These are phyloP conservation scores for Chalaropsis ovoidea DNA, from an alignment of 2,329 filamentous ascomycete species.

Conservation along the genomic window DNA sequence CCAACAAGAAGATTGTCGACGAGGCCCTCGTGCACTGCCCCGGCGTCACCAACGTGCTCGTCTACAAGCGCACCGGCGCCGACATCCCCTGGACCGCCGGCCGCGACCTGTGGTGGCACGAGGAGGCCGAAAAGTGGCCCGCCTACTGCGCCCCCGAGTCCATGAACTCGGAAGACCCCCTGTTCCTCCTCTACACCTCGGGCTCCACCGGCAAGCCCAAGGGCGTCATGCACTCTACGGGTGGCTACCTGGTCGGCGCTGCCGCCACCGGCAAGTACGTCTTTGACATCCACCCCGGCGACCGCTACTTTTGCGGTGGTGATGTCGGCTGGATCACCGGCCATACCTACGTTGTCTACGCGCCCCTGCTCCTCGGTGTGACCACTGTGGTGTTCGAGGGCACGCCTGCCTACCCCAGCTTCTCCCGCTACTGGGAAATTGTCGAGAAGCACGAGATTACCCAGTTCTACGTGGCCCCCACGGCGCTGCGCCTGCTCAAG, in stretches of 20 bases:
- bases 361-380: conserved; percentile 82
- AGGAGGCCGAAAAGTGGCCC: conserved; percentile 95
- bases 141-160: conserved; percentile 79
- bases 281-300: conserved; percentile 91
- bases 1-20: conserved; percentile 98
- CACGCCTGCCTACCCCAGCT: conserved; percentile 93
- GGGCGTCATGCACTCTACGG: conserved; percentile 96
- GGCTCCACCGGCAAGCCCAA: conserved; percentile 98
- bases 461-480: conserved; percentile 97
- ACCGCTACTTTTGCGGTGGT: conserved; percentile 94
- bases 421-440: conserved; percentile 98
- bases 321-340: conserved; percentile 99
- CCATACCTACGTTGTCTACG: conserved; percentile 96
- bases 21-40: conserved; percentile 95
- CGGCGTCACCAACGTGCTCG: conserved; percentile 71
- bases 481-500: conserved; percentile 85
- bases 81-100: conserved; percentile 84
- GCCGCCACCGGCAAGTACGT: conserved; percentile 96
- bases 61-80: conserved; percentile 86
- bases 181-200: conserved; percentile 96
- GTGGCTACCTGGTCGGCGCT: conserved; percentile 85
- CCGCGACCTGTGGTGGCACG: conserved; percentile 95
- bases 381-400: conserved; percentile 96
- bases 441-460: conserved; percentile 91
- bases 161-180: conserved; percentile 87